Evolutionary conservation across 129 eudicot genomes (phyloP).

Genomic region (sunflower (Helianthus annuus)): HanXRQr2.0-SUNRISE NC_035442.2:127844921-127845420

Average conservation of each 20-base stretch:
- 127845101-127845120: conserved; percentile 21
- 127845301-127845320: conserved; percentile 19
- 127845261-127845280: conserved; percentile 22
- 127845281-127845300: conserved; percentile 17
- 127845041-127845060: conserved; percentile 49
- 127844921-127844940: conserved; percentile 62
- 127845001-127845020: conserved; percentile 12
- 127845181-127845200: conserved; percentile 29
- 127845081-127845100: conserved; percentile 17
- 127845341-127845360: neutral
- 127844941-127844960: conserved; percentile 55
- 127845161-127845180: conserved; percentile 32
- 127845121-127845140: conserved; percentile 6
- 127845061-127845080: conserved; percentile 20
- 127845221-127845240: conserved; percentile 17
- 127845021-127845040: neutral
- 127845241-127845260: conserved; percentile 37
- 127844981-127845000: neutral
- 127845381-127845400: neutral
- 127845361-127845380: neutral
- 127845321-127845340: conserved; percentile 11
- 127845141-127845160: conserved; percentile 34
- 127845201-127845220: conserved; percentile 35
- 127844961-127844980: conserved; percentile 24
- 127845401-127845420: neutral